Evolutionary conservation across 2,329 filamentous ascomycete species (phyloP), one percentile per base, ranked within the genome.

Genomic region (Paraconiothyrium brasiliense): DNA sequence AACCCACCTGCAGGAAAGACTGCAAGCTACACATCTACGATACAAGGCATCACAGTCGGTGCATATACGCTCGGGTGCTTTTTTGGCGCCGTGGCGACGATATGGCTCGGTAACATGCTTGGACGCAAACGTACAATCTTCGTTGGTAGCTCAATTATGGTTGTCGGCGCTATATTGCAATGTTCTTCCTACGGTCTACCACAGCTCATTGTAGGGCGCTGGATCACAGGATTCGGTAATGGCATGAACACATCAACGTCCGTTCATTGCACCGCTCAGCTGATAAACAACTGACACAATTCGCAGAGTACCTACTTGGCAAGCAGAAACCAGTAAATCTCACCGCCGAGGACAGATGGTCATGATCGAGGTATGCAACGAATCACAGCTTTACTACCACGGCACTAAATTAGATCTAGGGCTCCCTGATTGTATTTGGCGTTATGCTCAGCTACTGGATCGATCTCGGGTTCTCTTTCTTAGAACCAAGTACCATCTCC

Each of bases 81-180:
- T 65, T 74, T 80, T 47, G 80, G 80, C 30, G 81, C 81, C 2
- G 75, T 83, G 3, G 68, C 78, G 0, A 77, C 74, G 34, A 78
- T 79, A 58, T 82, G 80, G 75, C 74, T 86, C 9, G 88, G 88
- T 34, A 88, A 90, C 63, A 78, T 82, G 10, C 82, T 89, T 44
- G 87, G 87, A 27, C 81, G 87, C 37, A 82, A 83, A 71, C 79
- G 84, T 43, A 84, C 84, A 1, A 87, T 88, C 56, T 86, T 90
- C 67, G 80, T 86, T n/a, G 88, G 88, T 16, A 84, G 84, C 9
- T 64, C 79, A 11, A 83, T 90, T 65, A 86, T 89, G 82, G 78
- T 87, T 16, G 58, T 89, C 37, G 87, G 87, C 14, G 86, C 86
- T 37, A 79, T 85, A 9, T 83, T 90, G 41, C 89, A 90, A 69